phyloP scores from a whole-genome alignment of 192 early-diverging fungal species.

The Funneliformis mosseae region DNA sequence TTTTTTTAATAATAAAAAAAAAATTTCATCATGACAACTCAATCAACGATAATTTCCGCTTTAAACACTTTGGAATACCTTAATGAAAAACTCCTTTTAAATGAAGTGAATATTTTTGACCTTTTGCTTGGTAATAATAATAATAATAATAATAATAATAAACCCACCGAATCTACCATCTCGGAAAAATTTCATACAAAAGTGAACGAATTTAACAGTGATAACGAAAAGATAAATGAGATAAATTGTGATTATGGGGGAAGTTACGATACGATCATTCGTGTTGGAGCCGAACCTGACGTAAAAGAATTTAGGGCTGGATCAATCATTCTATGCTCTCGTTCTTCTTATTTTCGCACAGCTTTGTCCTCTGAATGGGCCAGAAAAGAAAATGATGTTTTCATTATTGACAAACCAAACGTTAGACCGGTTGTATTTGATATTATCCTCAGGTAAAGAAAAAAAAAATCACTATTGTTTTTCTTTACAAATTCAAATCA shows the following conservation, averaged over 20 bases:
- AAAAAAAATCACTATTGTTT: neutral
- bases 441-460: constrained; percentile 13
- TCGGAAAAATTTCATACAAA: neutral
- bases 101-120: neutral
- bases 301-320: constrained; percentile 22
- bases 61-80: neutral
- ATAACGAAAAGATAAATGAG: neutral
- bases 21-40: neutral
- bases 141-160: neutral
- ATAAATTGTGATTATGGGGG: neutral
- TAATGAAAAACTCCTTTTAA: neutral
- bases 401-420: constrained; percentile 22
- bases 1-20: neutral
- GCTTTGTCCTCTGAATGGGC: constrained; percentile 21
- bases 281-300: constrained; percentile 4
- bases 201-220: neutral
- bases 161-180: neutral
- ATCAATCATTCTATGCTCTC: neutral
- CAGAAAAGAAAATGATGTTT: constrained; percentile 21
- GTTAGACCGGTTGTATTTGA: constrained; percentile 9
- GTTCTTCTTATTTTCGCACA: constrained; percentile 17
- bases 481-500: neutral
- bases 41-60: neutral
- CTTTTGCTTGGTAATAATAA: neutral
- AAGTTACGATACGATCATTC: constrained; percentile 19